These are phyloP conservation scores for Metarhizium rileyi DNA, from an alignment of 2,329 filamentous ascomycete species.

Conservation along the genomic window DNA sequence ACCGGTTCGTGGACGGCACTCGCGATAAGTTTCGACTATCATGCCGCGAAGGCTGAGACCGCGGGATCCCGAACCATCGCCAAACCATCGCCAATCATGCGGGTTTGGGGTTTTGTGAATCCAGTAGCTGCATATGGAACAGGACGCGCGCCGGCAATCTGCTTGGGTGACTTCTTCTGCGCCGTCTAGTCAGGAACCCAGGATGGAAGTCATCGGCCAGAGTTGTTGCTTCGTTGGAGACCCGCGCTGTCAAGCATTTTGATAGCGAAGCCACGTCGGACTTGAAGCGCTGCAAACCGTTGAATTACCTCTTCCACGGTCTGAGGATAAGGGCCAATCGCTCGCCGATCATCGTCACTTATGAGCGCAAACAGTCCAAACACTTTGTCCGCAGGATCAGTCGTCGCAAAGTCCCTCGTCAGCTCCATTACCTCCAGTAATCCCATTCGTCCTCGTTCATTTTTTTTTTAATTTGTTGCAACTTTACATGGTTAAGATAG, in stretches of 20 bases:
- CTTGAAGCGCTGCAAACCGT: background rate
- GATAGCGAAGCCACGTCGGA: background rate
- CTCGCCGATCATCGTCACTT: background rate
- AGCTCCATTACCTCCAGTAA: background rate
- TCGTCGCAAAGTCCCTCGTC: background rate
- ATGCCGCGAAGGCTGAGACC: background rate
- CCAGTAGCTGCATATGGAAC: background rate
- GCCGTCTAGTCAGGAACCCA: background rate
- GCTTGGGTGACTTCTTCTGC: background rate
- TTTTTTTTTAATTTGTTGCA: background rate
- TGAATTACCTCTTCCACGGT: background rate
- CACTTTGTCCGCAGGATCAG: background rate
- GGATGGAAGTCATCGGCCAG: background rate
- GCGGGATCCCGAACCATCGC: background rate
- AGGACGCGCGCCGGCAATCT: background rate
- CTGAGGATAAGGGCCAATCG: background rate
- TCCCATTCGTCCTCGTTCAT: background rate
- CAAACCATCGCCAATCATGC: background rate
- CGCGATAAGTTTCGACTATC: background rate
- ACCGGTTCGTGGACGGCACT: background rate
- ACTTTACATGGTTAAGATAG: background rate
- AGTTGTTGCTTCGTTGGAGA: background rate
- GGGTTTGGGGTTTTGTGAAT: background rate
- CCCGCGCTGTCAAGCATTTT: background rate
- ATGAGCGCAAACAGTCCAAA: conserved; percentile 1